These are phyloP conservation scores for Oryza officinalis DNA, from an alignment of 176 grass and related monocot genomes.

Conservation along the genomic window DNA sequence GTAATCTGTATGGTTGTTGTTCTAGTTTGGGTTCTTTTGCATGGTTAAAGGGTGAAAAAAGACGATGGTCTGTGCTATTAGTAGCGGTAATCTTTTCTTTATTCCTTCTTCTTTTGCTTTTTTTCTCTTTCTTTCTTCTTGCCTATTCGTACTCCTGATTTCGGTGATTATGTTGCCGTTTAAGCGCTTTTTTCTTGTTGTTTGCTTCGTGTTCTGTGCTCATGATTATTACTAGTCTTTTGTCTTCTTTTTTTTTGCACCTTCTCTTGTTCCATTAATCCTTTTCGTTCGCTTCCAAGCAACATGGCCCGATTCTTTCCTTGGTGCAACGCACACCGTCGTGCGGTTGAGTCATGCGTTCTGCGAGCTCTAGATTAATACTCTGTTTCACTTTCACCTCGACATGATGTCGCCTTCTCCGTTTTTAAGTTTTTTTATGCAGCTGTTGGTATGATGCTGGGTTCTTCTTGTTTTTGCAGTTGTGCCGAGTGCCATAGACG, in stretches of 20 bases:
- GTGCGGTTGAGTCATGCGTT: conserved; percentile 59
- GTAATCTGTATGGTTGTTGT: background rate
- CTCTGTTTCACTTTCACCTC: background rate
- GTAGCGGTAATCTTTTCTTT: background rate
- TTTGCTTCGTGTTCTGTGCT: background rate
- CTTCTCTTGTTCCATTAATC: background rate
- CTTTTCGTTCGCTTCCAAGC: background rate
- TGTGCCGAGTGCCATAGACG: conserved; percentile 70
- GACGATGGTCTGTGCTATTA: background rate
- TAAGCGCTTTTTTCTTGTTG: background rate
- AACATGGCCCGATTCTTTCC: background rate
- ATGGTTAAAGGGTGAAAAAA: background rate
- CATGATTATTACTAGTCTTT: background rate
- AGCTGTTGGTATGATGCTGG: background rate
- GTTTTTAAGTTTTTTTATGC: background rate
- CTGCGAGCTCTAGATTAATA: background rate
- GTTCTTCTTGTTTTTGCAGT: conserved; percentile 44
- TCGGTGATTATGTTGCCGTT: background rate
- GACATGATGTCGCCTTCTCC: background rate
- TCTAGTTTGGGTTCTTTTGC: background rate
- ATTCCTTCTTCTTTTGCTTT: conserved; percentile 12
- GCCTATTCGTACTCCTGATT: background rate
- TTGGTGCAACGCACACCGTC: conserved; percentile 15
- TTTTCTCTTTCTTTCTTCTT: background rate
- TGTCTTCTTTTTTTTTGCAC: background rate